phyloP scores from a whole-genome alignment of 2,329 filamentous ascomycete species.

The Botrytis tulipae region DNA sequence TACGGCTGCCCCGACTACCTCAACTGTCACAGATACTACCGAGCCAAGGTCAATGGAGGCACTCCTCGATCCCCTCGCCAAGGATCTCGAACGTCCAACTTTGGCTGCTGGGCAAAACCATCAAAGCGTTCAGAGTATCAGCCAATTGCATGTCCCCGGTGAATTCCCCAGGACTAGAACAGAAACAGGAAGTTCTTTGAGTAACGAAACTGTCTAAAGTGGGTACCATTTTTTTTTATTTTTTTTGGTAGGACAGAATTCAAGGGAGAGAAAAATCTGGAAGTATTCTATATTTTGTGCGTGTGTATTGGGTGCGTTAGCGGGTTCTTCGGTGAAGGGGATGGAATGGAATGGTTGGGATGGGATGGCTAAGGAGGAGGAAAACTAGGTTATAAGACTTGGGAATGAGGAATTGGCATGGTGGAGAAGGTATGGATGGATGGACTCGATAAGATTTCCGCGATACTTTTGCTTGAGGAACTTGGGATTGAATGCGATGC shows the following conservation, averaged over 20 bases:
- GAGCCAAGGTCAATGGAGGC: slow-evolving; percentile 20
- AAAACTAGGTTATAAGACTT: slow-evolving; percentile 4
- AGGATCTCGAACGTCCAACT: slow-evolving; percentile 26
- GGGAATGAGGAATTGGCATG: background rate
- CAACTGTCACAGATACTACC: background rate
- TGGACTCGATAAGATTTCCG: background rate
- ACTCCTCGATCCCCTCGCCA: slow-evolving; percentile 25
- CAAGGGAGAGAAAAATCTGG: background rate
- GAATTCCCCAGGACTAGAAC: slow-evolving; percentile 31
- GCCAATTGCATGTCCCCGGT: slow-evolving; percentile 38
- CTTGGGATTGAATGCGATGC: slow-evolving; percentile 4
- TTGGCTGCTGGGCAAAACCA: slow-evolving; percentile 33
- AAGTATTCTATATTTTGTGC: background rate
- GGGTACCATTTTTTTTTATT: background rate
- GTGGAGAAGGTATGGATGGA: background rate
- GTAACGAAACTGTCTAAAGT: background rate
- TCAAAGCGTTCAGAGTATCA: slow-evolving; percentile 33
- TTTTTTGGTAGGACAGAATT: background rate
- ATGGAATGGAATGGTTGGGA: background rate
- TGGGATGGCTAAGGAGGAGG: background rate
- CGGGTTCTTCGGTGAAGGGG: background rate
- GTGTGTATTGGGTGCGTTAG: background rate
- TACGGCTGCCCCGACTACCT: slow-evolving; percentile 1
- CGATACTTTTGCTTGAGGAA: background rate
- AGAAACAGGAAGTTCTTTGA: slow-evolving; percentile 6